These are phyloP conservation scores for Mycena amicta DNA, from an alignment of 768 basidiomycete genomes.

Conservation along the genomic window DNA sequence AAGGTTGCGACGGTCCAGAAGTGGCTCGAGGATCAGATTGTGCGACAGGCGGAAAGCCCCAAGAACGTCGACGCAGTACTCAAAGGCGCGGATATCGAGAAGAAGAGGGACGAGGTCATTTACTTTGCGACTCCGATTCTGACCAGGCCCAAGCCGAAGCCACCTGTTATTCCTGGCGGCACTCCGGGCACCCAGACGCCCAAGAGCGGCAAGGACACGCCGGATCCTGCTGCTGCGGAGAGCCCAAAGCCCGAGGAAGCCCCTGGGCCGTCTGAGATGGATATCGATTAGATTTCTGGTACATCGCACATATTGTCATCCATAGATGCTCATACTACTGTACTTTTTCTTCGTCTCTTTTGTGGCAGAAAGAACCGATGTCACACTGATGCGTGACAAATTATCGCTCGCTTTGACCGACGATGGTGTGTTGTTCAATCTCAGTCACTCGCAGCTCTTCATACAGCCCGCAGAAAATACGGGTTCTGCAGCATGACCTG, in stretches of 20 bases:
- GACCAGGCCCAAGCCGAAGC: constrained; percentile 90
- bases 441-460: no score
- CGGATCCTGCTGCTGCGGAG: constrained; percentile 45
- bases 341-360: neutral
- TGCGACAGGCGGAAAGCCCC: constrained; percentile 81
- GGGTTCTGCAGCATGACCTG: constrained; percentile 82
- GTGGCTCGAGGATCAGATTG: constrained; percentile 94
- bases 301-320: neutral
- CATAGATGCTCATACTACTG: constrained; percentile 7
- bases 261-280: constrained; percentile 75
- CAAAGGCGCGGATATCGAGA: constrained; percentile 77
- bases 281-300: constrained; percentile 72
- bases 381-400: neutral
- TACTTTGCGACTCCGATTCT: constrained; percentile 91
- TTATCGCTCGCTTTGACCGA: neutral
- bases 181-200: constrained; percentile 79
- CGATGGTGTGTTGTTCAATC: neutral
- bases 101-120: constrained; percentile 91
- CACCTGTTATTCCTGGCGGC: constrained; percentile 47
- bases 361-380: neutral
- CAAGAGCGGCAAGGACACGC: constrained; percentile 62
- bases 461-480: constrained; percentile 79
- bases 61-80: constrained; percentile 90
- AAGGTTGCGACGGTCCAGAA: constrained; percentile 87
- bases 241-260: constrained; percentile 36